Conservation (phyloP, 1,284 basidiomycete genomes). For the Rhodotorula sp. region DNA sequence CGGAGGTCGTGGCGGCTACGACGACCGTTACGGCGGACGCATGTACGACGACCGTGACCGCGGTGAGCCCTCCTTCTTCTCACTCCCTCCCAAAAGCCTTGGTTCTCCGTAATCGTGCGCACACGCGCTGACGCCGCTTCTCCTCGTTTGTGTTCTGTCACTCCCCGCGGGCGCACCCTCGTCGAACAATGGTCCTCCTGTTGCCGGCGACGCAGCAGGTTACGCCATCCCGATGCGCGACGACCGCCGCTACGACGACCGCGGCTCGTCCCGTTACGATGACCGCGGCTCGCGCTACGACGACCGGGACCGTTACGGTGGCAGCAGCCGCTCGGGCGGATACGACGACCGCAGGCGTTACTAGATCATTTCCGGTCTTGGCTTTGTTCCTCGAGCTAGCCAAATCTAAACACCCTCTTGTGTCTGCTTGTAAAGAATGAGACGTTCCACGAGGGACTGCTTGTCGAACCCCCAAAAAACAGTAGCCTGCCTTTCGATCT, state of each 20-base stretch:
- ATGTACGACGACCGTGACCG: conserved; percentile 32
- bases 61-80: background rate
- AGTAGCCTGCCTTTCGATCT: no score
- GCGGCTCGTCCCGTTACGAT: conserved; percentile 6
- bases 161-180: background rate
- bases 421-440: background rate
- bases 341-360: conserved; percentile 14
- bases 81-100: no score
- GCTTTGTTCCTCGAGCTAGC: no score
- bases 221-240: conserved; percentile 32
- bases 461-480: no score
- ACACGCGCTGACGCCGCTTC: background rate
- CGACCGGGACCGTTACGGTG: conserved; percentile 14
- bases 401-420: no score
- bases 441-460: no score
- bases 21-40: conserved; percentile 7
- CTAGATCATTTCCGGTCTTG: background rate
- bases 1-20: conserved; percentile 1
- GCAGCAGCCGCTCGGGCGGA: conserved; percentile 1
- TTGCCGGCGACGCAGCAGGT: background rate
- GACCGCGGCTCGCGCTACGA: conserved; percentile 17
- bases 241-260: conserved; percentile 8
- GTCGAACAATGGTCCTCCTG: background rate
- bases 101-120: no score
- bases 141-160: background rate